phyloP scores from a whole-genome alignment of 2,329 filamentous ascomycete genomes.

The Pseudogymnoascus destructans region DNA sequence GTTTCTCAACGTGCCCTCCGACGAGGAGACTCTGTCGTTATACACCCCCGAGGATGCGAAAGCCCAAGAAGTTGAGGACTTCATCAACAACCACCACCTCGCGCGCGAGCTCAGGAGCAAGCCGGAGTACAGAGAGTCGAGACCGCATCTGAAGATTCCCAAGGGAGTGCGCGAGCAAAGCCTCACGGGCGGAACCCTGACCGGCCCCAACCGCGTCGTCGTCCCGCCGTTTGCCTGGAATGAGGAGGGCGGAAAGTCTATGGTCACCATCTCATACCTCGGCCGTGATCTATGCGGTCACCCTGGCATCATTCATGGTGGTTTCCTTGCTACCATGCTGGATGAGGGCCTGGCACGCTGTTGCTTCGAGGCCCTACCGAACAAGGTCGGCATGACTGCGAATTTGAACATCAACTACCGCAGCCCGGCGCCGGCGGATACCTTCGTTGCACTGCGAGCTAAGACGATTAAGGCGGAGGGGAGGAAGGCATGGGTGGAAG shows the following conservation, averaged over 20 bases:
- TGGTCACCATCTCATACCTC: constrained; percentile 64
- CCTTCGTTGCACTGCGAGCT: constrained; percentile 65
- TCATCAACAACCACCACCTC: constrained; percentile 66
- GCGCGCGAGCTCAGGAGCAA: constrained; percentile 53
- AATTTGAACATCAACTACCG: constrained; percentile 75
- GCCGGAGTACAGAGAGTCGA: constrained; percentile 56
- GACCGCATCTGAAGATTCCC: constrained; percentile 82
- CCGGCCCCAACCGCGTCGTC: constrained; percentile 61
- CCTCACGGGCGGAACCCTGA: constrained; percentile 68
- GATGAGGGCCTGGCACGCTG: constrained; percentile 83
- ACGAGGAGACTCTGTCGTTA: constrained; percentile 59
- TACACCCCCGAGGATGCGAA: constrained; percentile 45
- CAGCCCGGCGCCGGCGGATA: constrained; percentile 60
- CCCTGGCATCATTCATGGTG: constrained; percentile 81
- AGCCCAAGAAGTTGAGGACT: constrained; percentile 49
- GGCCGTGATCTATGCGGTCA: constrained; percentile 77
- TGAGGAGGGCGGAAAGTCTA: constrained; percentile 53
- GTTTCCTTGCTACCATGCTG: constrained; percentile 78
- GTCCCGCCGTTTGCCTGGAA: constrained; percentile 72
- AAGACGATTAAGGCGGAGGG: constrained; percentile 78
- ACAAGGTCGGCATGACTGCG: constrained; percentile 76
- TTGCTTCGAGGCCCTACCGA: constrained; percentile 77
- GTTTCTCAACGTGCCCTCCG: constrained; percentile 43
- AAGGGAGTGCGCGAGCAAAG: constrained; percentile 54
- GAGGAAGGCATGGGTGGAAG: constrained; percentile 88